These are phyloP conservation scores for Asterophora lycoperdoides DNA, from an alignment of 768 basidiomycete species.

Conservation along the genomic window DNA sequence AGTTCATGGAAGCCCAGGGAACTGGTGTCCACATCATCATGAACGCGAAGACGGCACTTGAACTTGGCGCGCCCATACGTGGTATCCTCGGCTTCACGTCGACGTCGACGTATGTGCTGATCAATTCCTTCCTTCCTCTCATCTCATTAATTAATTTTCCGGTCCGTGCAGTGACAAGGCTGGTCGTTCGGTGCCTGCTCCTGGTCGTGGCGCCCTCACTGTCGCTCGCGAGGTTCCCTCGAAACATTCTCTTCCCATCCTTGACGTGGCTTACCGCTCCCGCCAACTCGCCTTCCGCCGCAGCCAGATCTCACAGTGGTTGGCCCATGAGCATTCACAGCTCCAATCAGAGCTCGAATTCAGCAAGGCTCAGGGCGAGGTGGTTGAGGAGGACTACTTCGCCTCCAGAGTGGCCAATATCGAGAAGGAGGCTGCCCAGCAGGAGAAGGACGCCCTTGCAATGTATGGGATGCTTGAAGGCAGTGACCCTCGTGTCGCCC, in stretches of 20 bases:
- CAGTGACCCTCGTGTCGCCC: constrained; percentile 77
- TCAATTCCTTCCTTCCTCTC: background rate
- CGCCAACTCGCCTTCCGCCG: constrained; percentile 96
- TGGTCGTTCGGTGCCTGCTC: constrained; percentile 95
- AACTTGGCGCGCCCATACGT: constrained; percentile 90
- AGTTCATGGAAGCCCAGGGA: constrained; percentile 97
- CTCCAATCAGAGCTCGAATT: constrained; percentile 74
- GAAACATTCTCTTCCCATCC: constrained; percentile 72
- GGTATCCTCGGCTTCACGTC: constrained; percentile 94
- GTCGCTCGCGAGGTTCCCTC: constrained; percentile 83
- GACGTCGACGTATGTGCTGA: constrained; percentile 76
- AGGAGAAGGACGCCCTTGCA: constrained; percentile 90
- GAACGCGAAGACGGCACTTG: constrained; percentile 93
- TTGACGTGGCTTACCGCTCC: constrained; percentile 83
- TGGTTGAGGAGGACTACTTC: constrained; percentile 64
- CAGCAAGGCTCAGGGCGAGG: constrained; percentile 49
- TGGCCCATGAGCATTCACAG: constrained; percentile 81
- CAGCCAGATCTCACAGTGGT: constrained; percentile 92
- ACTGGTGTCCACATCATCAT: constrained; percentile 97
- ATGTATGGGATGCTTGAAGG: constrained; percentile 97
- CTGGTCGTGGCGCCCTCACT: constrained; percentile 87
- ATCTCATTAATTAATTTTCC: background rate
- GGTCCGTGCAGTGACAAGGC: constrained; percentile 84
- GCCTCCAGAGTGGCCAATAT: constrained; percentile 75
- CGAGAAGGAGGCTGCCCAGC: constrained; percentile 84